These are phyloP conservation scores for Aspergillus wentii DNA, from an alignment of 495 filamentous ascomycete genomes.

Conservation along the genomic window DNA sequence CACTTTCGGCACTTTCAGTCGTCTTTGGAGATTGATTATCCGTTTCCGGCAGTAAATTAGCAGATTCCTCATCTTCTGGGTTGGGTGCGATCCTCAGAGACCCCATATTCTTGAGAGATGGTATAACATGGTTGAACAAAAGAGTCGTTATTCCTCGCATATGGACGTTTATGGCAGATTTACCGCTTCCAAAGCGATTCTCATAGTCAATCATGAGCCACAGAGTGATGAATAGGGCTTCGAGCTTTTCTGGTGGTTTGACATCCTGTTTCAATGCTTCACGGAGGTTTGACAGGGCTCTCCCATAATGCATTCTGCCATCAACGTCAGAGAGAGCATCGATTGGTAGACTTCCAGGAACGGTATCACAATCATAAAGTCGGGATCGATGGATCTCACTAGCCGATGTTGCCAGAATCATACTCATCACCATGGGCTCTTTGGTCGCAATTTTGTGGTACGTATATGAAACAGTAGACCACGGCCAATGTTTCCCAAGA, in stretches of 20 bases:
- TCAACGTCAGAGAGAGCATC: conserved; percentile 16
- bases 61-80: no score
- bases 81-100: no score
- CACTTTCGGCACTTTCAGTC: no score
- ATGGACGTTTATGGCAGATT: conserved; percentile 27
- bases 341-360: conserved; percentile 1
- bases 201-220: conserved; percentile 36
- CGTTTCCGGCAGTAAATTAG: no score
- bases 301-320: conserved; percentile 24
- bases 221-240: conserved; percentile 29
- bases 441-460: conserved; percentile 27
- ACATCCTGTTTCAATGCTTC: conserved; percentile 24
- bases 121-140: conserved; percentile 26
- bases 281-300: conserved; percentile 24
- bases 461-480: conserved; percentile 26
- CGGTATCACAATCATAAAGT: conserved; percentile 13
- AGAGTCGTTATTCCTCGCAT: conserved; percentile 25
- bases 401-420: conserved; percentile 29
- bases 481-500: conserved; percentile 33
- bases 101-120: conserved; percentile 19
- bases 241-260: conserved; percentile 21
- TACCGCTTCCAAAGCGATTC: conserved; percentile 28
- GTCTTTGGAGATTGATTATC: no score
- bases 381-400: conserved; percentile 22
- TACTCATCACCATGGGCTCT: conserved; percentile 31